Evolutionary conservation across 805 yeast species (phyloP).

Genomic region (Metahyphopichia silvanorum): DNA sequence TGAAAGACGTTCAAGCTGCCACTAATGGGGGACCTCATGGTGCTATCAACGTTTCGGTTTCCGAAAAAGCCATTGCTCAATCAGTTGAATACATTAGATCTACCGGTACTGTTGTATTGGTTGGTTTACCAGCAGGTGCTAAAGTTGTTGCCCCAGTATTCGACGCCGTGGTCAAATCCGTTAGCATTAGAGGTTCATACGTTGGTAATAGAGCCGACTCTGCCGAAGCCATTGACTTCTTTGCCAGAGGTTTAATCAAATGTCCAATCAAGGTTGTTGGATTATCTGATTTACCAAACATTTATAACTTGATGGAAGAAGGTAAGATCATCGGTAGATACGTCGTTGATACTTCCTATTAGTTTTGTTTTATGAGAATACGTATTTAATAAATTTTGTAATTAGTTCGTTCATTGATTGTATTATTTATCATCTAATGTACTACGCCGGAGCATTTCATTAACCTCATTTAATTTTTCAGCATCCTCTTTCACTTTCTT

Average conservation of each 20-base stretch:
- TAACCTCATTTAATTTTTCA: conserved; percentile 53
- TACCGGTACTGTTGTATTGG: conserved; percentile 41
- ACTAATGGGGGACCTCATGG: conserved; percentile 63
- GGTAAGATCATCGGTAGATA: conserved; percentile 44
- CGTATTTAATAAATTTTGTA: no score
- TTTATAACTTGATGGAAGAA: conserved; percentile 38
- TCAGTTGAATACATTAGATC: conserved; percentile 40
- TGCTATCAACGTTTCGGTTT: conserved; percentile 47
- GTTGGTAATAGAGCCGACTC: conserved; percentile 47
- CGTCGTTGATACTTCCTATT: conserved; percentile 41
- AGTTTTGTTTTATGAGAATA: no score
- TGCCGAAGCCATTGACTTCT: conserved; percentile 44
- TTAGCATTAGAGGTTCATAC: conserved; percentile 39
- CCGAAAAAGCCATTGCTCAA: conserved; percentile 48
- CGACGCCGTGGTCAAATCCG: conserved; percentile 37
- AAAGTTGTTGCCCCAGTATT: conserved; percentile 37
- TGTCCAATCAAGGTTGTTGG: conserved; percentile 41
- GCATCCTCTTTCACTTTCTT: conserved; percentile 50
- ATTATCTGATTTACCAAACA: conserved; percentile 36
- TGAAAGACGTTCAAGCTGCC: conserved; percentile 39
- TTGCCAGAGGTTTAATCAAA: conserved; percentile 39
- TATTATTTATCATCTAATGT: no score
- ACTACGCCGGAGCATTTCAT: conserved; percentile 23
- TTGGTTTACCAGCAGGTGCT: conserved; percentile 46
- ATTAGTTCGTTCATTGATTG: no score